phyloP scores from a whole-genome alignment of 495 filamentous ascomycete genomes.

The Podospora sp. region DNA sequence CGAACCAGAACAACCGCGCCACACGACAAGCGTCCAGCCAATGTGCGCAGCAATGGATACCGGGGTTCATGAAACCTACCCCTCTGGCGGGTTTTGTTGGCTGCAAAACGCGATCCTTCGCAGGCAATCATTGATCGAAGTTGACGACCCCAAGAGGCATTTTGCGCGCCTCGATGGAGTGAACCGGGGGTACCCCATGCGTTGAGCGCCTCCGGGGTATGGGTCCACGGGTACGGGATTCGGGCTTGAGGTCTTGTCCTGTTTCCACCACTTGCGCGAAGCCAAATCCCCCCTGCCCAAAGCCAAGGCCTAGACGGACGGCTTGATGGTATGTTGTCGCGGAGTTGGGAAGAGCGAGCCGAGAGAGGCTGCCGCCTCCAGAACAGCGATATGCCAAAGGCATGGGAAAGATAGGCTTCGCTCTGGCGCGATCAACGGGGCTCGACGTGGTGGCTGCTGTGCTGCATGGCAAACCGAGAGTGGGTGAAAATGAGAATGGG shows the following conservation, averaged over 20 bases:
- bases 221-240: not conserved
- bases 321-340: not conserved
- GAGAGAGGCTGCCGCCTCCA: not conserved
- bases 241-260: not conserved
- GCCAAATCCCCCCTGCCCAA: not conserved
- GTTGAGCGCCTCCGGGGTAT: not conserved
- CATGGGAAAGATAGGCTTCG: not conserved
- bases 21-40: not conserved
- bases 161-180: not conserved
- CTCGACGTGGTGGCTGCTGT: not conserved
- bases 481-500: not conserved
- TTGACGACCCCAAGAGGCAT: not conserved
- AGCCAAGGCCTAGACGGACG: not conserved
- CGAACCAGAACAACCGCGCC: not conserved
- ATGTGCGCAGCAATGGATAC: not conserved
- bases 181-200: not conserved
- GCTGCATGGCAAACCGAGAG: constrained; percentile 6
- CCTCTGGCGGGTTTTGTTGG: not conserved
- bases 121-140: not conserved
- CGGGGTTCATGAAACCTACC: not conserved
- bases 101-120: constrained; percentile 7
- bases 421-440: not conserved
- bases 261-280: not conserved
- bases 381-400: not conserved
- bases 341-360: not conserved